Percentiles rank a stretch among this genome's conserved stretches.
These are phyloP conservation scores for Fusarium brevicatenulatum DNA, from an alignment of 2,329 filamentous ascomycete genomes.

Conservation along the genomic window DNA sequence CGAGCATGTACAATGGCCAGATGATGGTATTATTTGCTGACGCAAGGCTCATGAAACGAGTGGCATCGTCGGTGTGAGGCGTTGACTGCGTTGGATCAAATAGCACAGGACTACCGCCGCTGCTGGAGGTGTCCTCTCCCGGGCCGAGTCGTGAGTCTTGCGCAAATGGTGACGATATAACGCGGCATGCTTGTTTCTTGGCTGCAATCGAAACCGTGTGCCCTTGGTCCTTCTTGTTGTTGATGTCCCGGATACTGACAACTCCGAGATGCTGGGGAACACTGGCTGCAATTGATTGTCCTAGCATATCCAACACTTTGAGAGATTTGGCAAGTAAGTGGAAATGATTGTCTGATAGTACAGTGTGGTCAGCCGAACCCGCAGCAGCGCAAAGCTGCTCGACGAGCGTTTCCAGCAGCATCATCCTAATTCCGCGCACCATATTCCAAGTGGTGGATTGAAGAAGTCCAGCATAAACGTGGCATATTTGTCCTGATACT, in stretches of 20 bases:
- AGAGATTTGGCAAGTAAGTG: conserved; percentile 52
- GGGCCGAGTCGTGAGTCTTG: conserved; percentile 37
- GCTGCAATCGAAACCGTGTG: conserved; percentile 43
- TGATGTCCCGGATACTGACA: conserved; percentile 54
- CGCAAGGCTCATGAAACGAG: conserved; percentile 60
- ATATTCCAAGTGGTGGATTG: conserved; percentile 61
- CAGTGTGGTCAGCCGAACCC: conserved; percentile 30
- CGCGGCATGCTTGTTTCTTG: conserved; percentile 44
- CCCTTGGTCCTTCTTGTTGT: conserved; percentile 32
- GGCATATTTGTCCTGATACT: conserved; percentile 55
- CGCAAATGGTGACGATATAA: conserved; percentile 41
- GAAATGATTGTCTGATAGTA: conserved; percentile 47
- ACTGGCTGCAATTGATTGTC: conserved; percentile 56
- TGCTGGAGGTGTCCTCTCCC: conserved; percentile 14
- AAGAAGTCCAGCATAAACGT: conserved; percentile 58
- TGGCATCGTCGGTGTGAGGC: conserved; percentile 50
- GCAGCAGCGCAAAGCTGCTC: conserved; percentile 50
- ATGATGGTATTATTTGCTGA: conserved; percentile 60
- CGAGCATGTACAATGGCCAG: conserved; percentile 62
- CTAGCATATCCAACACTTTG: conserved; percentile 52
- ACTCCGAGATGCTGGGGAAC: conserved; percentile 62
- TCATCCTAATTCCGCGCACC: conserved; percentile 57
- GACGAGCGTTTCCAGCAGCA: conserved; percentile 60
- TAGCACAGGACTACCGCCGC: conserved; percentile 48
- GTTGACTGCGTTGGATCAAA: conserved; percentile 53